phyloP scores from a whole-genome alignment of 345 rosid species.

The Moricandia arvensis region DNA sequence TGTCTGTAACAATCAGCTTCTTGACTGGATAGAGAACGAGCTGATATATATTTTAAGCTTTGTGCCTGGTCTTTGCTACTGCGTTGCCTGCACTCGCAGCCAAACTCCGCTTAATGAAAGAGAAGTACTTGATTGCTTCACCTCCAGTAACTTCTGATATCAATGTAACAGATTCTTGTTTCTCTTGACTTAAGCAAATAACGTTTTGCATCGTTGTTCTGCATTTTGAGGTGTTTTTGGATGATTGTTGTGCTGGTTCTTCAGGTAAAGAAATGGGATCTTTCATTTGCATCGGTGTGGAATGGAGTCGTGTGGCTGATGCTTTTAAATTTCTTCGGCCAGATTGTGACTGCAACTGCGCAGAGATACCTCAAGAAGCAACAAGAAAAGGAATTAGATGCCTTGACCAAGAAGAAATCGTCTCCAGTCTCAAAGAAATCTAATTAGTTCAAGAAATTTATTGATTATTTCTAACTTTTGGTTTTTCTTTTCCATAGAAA shows the following conservation, averaged over 20 bases:
- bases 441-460: conserved; percentile 16
- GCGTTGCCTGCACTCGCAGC: conserved; percentile 48
- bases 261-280: conserved; percentile 80
- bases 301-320: conserved; percentile 90
- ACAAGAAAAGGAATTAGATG: conserved; percentile 64
- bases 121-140: conserved; percentile 60
- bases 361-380: conserved; percentile 68
- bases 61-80: conserved; percentile 63
- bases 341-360: conserved; percentile 82
- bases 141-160: conserved; percentile 48
- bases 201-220: background rate
- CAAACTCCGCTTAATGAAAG: conserved; percentile 58
- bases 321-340: conserved; percentile 83
- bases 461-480: conserved; percentile 1
- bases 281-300: conserved; percentile 81
- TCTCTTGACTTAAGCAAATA: background rate
- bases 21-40: conserved; percentile 84
- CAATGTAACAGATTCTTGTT: conserved; percentile 43
- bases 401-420: conserved; percentile 33
- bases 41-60: conserved; percentile 68
- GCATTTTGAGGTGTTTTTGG: conserved; percentile 2
- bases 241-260: conserved; percentile 25
- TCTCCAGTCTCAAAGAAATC: conserved; percentile 13
- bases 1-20: conserved; percentile 87
- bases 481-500: background rate